Conservation (phyloP, 192 early-diverging fungal genomes). For the Umbelopsis sp. region DNA sequence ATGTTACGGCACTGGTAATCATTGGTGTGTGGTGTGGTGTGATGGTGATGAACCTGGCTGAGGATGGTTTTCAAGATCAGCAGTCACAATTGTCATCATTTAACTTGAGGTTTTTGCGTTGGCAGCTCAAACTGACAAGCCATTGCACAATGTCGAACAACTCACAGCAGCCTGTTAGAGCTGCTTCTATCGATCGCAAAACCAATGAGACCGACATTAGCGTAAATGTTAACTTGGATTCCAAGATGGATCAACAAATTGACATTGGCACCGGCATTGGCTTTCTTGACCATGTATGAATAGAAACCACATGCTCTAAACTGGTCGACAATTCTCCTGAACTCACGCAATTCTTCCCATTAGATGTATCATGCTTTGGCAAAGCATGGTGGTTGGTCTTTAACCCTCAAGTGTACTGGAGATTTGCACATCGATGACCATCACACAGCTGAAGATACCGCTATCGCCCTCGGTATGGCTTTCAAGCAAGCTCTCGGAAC, state of each 20-base stretch:
- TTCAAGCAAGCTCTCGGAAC: constrained; percentile 92
- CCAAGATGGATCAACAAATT: constrained; percentile 68
- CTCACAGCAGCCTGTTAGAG: constrained; percentile 32
- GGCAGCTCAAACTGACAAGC: background rate
- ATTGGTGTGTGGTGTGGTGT: too few relatives aligned
- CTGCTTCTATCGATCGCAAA: constrained; percentile 73
- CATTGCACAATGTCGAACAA: background rate
- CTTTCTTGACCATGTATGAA: constrained; percentile 91
- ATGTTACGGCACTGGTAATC: too few relatives aligned
- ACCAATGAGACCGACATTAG: constrained; percentile 95
- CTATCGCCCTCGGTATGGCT: constrained; percentile 90
- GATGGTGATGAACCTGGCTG: too few relatives aligned
- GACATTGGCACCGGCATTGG: constrained; percentile 91
- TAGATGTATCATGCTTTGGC: constrained; percentile 98
- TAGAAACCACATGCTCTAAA: background rate
- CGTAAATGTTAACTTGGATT: constrained; percentile 66
- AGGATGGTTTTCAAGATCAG: too few relatives aligned
- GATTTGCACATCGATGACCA: constrained; percentile 99
- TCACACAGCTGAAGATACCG: constrained; percentile 96
- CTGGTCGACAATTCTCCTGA: background rate
- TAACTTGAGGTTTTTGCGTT: background rate
- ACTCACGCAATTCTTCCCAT: background rate
- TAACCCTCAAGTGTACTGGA: constrained; percentile 82
- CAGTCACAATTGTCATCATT: background rate
- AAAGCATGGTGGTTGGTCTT: constrained; percentile 92